Conservation (phyloP, 495 filamentous ascomycete genomes). For the Evernia prunastri region DNA sequence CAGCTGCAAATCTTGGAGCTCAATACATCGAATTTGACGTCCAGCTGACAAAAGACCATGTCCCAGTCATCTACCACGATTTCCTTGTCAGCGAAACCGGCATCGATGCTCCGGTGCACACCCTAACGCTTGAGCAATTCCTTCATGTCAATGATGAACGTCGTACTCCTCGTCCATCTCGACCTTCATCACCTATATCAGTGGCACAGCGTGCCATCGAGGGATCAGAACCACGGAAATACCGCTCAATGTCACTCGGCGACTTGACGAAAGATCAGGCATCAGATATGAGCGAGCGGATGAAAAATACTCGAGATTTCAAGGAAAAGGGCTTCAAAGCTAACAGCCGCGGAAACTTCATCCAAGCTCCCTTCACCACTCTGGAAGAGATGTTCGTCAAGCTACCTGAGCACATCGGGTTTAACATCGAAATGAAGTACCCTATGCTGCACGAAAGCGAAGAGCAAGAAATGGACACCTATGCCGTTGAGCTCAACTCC, state of each 20-base stretch:
- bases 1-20: conserved; percentile 87
- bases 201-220: conserved; percentile 19
- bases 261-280: conserved; percentile 43
- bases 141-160: conserved; percentile 68
- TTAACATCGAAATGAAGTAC: conserved; percentile 99
- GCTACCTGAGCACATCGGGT: conserved; percentile 72
- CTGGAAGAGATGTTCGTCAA: conserved; percentile 87
- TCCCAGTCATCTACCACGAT: conserved; percentile 98
- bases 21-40: conserved; percentile 90
- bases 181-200: conserved; percentile 42
- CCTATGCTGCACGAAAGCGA: conserved; percentile 93
- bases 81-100: conserved; percentile 98
- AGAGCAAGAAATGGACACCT: conserved; percentile 95
- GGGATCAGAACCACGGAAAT: conserved; percentile 29
- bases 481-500: conserved; percentile 91
- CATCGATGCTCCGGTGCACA: conserved; percentile 94
- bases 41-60: conserved; percentile 95
- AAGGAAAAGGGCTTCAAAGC: conserved; percentile 92
- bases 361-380: conserved; percentile 91
- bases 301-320: conserved; percentile 95
- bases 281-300: conserved; percentile 72
- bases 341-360: conserved; percentile 86
- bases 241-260: conserved; percentile 53
- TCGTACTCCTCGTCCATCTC: conserved; percentile 38
- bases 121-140: conserved; percentile 90